Conservation (phyloP, 2,329 filamentous ascomycete genomes). For the Pseudogymnoascus sp. region DNA sequence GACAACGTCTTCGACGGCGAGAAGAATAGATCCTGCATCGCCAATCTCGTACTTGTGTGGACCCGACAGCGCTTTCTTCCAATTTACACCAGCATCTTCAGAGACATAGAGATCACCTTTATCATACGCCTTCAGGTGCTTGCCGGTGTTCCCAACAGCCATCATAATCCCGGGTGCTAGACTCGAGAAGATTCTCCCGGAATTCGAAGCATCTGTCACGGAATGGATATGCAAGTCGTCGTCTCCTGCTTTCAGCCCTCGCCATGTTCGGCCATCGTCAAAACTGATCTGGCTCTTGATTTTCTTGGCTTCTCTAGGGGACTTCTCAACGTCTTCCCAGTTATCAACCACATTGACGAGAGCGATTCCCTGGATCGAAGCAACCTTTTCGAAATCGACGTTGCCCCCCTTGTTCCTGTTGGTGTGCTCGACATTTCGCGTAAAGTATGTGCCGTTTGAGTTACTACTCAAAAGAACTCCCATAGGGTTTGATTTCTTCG, state of each 20-base stretch:
- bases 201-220: conserved; percentile 73
- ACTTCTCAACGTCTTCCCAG: conserved; percentile 60
- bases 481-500: conserved; percentile 57
- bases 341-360: conserved; percentile 86
- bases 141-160: conserved; percentile 85
- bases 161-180: conserved; percentile 88
- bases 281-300: conserved; percentile 81
- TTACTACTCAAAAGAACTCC: conserved; percentile 92
- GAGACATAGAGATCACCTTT: conserved; percentile 81
- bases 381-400: conserved; percentile 93
- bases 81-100: conserved; percentile 80
- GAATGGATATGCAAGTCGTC: conserved; percentile 79
- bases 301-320: conserved; percentile 48
- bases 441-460: conserved; percentile 94
- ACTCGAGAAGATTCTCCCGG: conserved; percentile 84
- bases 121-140: conserved; percentile 57
- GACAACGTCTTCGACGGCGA: conserved; percentile 65
- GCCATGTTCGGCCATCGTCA: conserved; percentile 85
- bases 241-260: conserved; percentile 58
- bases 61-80: conserved; percentile 65
- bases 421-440: conserved; percentile 81
- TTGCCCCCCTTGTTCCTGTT: conserved; percentile 69
- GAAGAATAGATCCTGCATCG: conserved; percentile 79
- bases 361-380: conserved; percentile 84
- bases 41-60: conserved; percentile 96